Conservation (phyloP, 202 grass and related monocot species). For the Setaria italica region DNA sequence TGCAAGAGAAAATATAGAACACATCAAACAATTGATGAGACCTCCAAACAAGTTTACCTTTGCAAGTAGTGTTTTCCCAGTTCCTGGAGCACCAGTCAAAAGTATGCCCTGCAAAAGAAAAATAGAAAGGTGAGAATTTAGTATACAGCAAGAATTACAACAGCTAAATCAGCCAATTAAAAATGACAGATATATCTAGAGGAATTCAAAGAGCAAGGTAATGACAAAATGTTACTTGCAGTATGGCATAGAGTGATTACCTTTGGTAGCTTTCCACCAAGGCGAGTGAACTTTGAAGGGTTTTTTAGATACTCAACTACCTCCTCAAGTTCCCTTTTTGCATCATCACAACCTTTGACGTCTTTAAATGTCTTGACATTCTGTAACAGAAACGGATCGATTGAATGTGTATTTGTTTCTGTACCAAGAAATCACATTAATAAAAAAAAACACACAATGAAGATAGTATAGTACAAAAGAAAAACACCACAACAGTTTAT, state of each 20-base stretch:
- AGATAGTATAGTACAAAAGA: slow-evolving; percentile 27
- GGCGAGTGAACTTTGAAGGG: slow-evolving; percentile 94
- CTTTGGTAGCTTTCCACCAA: slow-evolving; percentile 98
- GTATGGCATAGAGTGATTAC: slow-evolving; percentile 50
- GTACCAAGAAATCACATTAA: neutral
- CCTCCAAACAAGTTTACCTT: slow-evolving; percentile 65
- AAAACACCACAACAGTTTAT: slow-evolving; percentile 15
- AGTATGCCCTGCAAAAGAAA: slow-evolving; percentile 82
- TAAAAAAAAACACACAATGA: slow-evolving; percentile 12
- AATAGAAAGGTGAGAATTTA: neutral
- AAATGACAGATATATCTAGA: slow-evolving; percentile 9
- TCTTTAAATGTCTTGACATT: slow-evolving; percentile 99
- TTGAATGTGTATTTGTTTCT: slow-evolving; percentile 17
- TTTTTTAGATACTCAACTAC: slow-evolving; percentile 98
- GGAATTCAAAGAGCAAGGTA: slow-evolving; percentile 18
- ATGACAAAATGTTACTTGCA: slow-evolving; percentile 30
- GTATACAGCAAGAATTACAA: slow-evolving; percentile 1
- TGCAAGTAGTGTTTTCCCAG: slow-evolving; percentile 96
- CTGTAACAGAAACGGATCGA: slow-evolving; percentile 51
- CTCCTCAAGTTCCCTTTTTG: slow-evolving; percentile 98
- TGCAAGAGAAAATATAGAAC: neutral
- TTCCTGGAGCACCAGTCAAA: slow-evolving; percentile 97
- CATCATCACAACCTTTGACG: slow-evolving; percentile 99
- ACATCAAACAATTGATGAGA: slow-evolving; percentile 26
- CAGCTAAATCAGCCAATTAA: slow-evolving; percentile 31